Base-by-base conservation (phyloP, 2,329 filamentous ascomycete species). In the Ophioceras dolichostomum region DNA sequence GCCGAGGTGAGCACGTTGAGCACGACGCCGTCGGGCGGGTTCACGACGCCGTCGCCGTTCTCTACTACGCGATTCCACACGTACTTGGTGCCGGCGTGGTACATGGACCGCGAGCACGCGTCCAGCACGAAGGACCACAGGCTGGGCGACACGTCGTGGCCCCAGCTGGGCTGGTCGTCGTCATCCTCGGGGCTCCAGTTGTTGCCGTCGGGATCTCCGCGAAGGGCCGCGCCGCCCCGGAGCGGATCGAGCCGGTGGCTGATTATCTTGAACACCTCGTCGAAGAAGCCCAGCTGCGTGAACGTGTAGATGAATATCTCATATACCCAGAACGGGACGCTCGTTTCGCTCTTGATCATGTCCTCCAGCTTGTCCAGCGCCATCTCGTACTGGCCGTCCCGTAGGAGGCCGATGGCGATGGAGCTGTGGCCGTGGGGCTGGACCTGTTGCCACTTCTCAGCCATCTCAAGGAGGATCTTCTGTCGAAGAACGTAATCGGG, bases 341-440 rank as follows among this genome's bases (percentile, higher is more conserved):
- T 49, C 1, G 73, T 61, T 3, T 66, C 62, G 34, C 72, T 65
- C 36, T 65, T 59, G 30, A 74, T 61, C 68, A 94, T 74, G 17
- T 70, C 60, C 27, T 84, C 78, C 30, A 94, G 57, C 45, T 74
- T 74, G 36, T 73, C 67, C 40, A 94, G 62, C 2, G 86, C 88
- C 44, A 88, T 62, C 59, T 96, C 91, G 43, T 85, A 79, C 49
- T 93, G 81, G 1, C 77, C 74, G 48, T 95, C 88, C 16, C 87
- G 73, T 26, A 96, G 65, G 41, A 93, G 60, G 0, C 85, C 86
- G 9, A 85, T 60, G 2, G 81, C 70, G 16, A 93, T 65, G 50
- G 73, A 75, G 47, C 83, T 73, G 52, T 72, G 73, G 8, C 77
- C 80, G 6, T 69, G 64, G 10, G 67, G 70, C 30, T 67, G 74